Conservation (phyloP, 352 stramenopile genomes). For the Phytophthora cactorum region DNA sequence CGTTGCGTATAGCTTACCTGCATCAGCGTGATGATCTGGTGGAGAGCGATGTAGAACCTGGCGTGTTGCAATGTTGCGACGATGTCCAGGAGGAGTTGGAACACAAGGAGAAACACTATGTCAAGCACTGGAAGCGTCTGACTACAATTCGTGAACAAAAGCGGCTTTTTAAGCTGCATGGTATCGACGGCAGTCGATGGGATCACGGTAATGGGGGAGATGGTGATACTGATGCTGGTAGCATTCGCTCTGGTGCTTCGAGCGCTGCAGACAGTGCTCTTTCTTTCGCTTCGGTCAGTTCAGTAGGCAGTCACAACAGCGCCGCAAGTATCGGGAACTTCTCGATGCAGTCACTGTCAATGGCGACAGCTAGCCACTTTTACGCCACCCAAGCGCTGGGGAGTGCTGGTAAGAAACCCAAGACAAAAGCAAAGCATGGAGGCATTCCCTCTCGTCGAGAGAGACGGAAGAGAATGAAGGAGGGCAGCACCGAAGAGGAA, state of each 20-base stretch:
- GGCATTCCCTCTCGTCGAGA: conserved; percentile 55
- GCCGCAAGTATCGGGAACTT: conserved; percentile 73
- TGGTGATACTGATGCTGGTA: conserved; percentile 44
- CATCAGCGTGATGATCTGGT: conserved; percentile 66
- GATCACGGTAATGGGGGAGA: conserved; percentile 23
- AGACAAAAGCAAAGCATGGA: conserved; percentile 47
- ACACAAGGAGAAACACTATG: conserved; percentile 49
- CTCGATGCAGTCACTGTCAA: conserved; percentile 58
- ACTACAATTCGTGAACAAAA: conserved; percentile 78
- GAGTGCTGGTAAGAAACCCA: conserved; percentile 40
- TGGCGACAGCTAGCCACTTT: conserved; percentile 73
- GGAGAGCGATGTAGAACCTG: conserved; percentile 75
- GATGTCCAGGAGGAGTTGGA: conserved; percentile 60
- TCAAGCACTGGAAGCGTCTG: conserved; percentile 60
- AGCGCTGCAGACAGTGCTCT: conserved; percentile 66
- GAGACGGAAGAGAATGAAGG: conserved; percentile 68
- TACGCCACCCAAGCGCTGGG: conserved; percentile 64
- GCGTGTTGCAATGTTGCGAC: conserved; percentile 50
- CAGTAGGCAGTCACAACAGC: conserved; percentile 84
- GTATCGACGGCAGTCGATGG: conserved; percentile 75
- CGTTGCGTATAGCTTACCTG: conserved; percentile 60
- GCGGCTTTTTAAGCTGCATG: conserved; percentile 77
- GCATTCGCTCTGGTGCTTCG: conserved; percentile 48
- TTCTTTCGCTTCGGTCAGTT: conserved; percentile 68
- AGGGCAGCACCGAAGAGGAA: conserved; percentile 76